Evolutionary conservation across 2,329 filamentous ascomycete genomes (phyloP), one percentile per base, ranked within the genome.

Genomic region (Dendrostoma leiphaemia): DNA sequence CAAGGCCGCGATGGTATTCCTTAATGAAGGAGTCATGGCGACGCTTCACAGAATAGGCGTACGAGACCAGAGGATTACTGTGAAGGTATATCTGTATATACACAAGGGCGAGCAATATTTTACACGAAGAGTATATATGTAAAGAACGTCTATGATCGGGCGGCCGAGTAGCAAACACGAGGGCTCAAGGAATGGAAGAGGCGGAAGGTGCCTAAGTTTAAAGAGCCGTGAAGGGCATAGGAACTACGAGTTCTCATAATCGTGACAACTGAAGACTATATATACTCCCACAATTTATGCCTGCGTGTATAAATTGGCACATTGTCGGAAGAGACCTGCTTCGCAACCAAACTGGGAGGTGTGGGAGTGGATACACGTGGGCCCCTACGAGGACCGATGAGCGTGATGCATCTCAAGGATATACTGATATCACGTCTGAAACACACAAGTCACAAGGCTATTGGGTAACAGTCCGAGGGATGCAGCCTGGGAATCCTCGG

Each of bases 371-470:
- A 12, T n/a, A 21, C 47, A 49, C 47, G 47, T 49, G 47, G 24
- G n/a, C 12, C 34, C 28, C 19, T n/a, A 10, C 35, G n/a, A n/a
- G n/a, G n/a, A n/a, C n/a, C n/a, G n/a, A 29, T 24, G 24, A 29
- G 26, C 47, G 35, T 49, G 47, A 49, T 32, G 28, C 26, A 21
- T 29, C 6, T 32, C 35, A 40, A 49, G 24, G 35, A 41, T 29
- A 49, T 32, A 35, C 28, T 32, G 28, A 24, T n/a, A 19, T 49
- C 47, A 49, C 31, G 26, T 40, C 31, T 41, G 47, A 49, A 41
- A 49, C 47, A 49, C 13, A 15, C 47, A 19, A 37, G 15, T 23
- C 8, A 17, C 17, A 38, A 17, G 15, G n/a, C n/a, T n/a, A n/a
- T n/a, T n/a, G n/a, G n/a, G n/a, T n/a, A n/a, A n/a, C n/a, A n/a